phyloP scores from a whole-genome alignment of 768 basidiomycete genomes.

The Russula emetica region DNA sequence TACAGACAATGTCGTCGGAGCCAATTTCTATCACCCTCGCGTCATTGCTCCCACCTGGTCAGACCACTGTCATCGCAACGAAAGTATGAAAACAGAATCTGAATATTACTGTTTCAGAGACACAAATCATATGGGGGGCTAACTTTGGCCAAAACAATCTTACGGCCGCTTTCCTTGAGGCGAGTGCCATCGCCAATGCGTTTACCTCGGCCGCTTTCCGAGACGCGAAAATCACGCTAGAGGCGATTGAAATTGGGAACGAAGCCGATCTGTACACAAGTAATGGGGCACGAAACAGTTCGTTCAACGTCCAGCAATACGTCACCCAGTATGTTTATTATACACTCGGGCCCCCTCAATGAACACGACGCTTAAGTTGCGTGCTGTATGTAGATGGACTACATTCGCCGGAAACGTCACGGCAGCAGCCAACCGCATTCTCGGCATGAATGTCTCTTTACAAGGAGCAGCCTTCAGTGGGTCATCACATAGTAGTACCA shows the following conservation, averaged over 20 bases:
- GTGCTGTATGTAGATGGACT: constrained; percentile 46
- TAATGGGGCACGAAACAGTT: constrained; percentile 42
- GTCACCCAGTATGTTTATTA: constrained; percentile 46
- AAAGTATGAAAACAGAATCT: neutral
- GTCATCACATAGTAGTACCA: constrained; percentile 45
- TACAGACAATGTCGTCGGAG: constrained; percentile 52
- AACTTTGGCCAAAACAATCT: constrained; percentile 48
- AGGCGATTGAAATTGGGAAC: constrained; percentile 60
- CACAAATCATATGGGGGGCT: constrained; percentile 62
- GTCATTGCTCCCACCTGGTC: constrained; percentile 49
- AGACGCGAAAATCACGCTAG: constrained; percentile 44
- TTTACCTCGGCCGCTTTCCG: constrained; percentile 43
- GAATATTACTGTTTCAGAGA: constrained; percentile 38
- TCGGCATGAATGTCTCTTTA: constrained; percentile 40
- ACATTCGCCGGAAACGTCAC: constrained; percentile 46
- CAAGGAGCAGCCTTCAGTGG: constrained; percentile 49
- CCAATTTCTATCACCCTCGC: constrained; percentile 52
- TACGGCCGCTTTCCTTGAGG: constrained; percentile 43
- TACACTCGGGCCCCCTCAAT: neutral
- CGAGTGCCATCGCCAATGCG: constrained; percentile 45
- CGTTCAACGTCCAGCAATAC: constrained; percentile 44
- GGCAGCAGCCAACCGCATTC: constrained; percentile 39
- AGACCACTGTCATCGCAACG: constrained; percentile 8
- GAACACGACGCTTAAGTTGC: neutral
- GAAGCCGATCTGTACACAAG: constrained; percentile 53